Percentiles rank a stretch among this genome's conserved stretches.
Conservation (phyloP, 2,329 filamentous ascomycete genomes). For the Tolypocladium inflatum region DNA sequence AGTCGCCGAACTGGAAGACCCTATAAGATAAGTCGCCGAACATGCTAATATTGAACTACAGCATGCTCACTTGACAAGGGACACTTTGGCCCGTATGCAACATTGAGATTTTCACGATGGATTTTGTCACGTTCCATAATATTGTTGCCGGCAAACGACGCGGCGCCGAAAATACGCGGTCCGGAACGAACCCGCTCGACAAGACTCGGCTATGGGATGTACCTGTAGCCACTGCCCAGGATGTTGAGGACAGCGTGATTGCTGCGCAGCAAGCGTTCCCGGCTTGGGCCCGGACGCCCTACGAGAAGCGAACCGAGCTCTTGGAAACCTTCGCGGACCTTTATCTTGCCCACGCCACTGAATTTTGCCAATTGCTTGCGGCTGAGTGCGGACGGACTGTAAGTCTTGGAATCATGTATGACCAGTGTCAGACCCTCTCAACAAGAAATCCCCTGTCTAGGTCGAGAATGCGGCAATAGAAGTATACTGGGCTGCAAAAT, state of each 20-base stretch:
- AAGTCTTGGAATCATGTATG: neutral
- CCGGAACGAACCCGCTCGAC: neutral
- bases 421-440: neutral
- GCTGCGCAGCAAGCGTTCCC: neutral
- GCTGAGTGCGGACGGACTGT: neutral
- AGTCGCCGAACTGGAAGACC: neutral
- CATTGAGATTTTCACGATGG: neutral
- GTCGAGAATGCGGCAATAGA: constrained; percentile 1
- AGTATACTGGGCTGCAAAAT: neutral
- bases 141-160: neutral
- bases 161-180: neutral
- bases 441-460: neutral
- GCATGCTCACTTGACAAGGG: neutral
- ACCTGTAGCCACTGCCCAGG: neutral
- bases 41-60: neutral
- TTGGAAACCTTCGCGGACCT: neutral
- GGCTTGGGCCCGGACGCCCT: neutral
- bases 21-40: neutral
- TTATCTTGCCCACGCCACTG: neutral
- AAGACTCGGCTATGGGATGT: neutral
- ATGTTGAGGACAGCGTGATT: neutral
- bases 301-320: neutral
- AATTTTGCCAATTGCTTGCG: neutral
- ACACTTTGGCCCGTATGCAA: neutral
- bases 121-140: neutral